Base-by-base conservation (phyloP, 305 asterid species). In the Fraxinus platypoda region DNA sequence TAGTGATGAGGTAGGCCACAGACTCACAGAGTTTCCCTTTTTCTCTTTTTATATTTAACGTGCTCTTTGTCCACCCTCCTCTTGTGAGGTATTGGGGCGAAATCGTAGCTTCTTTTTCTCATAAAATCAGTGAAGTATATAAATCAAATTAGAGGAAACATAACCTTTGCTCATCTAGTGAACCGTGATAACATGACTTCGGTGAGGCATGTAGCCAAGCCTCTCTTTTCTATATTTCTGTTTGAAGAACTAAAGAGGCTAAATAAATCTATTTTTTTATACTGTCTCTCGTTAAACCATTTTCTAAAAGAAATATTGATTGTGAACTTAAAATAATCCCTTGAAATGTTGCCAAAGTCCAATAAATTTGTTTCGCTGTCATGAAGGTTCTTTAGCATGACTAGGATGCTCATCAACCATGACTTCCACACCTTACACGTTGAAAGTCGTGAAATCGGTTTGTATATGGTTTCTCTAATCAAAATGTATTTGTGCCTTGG, bases 1-100 rank as follows among this genome's bases (percentile, higher is more conserved):
- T 54, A 33, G 84, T 77, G 80, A 84, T 34, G 81, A 88, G 93
- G 92, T 92, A 76, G 68, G 81, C 72, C 26, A 34, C 7, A 0
- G 72, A 70, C 68, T 8, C 70, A 46, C 13, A 76, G 1, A 78
- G 15, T 80, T 71, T 71, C 41, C 75, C 15, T n/a, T 80, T 72
- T 70, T 70, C 33, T 30, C 41, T 4, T 43, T 59, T 59, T 21
- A 28, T 17, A 43, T 54, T 3, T 71, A 30, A 17, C 31, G 31
- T 76, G 31, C 15, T 59, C 35, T 21, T 81, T 81, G 66, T 33
- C 33, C 19, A 37, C 17, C 37, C n/a, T 35, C 62, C 34, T 46
- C 19, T 7, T 33, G 35, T 6, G 17, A 37, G 23, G 17, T 23
- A 38, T 28, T 30, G 33, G 26, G 17, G 74, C 6, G 43, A 19